Conservation (phyloP, 371 early-diverging fungal species). For the Haplosporangium sp. region DNA sequence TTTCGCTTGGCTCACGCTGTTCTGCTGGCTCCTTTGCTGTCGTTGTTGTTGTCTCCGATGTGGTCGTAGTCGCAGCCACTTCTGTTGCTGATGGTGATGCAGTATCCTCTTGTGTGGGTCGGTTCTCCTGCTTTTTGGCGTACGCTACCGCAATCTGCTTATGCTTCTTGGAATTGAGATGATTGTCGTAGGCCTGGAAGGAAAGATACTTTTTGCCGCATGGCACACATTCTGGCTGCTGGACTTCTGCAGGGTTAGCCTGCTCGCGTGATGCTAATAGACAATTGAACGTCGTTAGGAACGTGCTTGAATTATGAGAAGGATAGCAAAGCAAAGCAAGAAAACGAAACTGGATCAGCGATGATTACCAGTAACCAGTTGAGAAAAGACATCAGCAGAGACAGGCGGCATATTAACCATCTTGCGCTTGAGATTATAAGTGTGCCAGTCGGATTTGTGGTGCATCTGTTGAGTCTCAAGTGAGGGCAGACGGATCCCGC, state of each 20-base stretch:
- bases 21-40: constrained; percentile 18
- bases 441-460: constrained; percentile 83
- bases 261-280: constrained; percentile 44
- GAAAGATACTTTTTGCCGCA: constrained; percentile 65
- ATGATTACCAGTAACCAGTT: constrained; percentile 47
- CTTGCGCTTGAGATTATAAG: constrained; percentile 91
- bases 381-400: constrained; percentile 73
- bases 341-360: neutral
- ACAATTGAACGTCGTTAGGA: neutral
- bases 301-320: neutral
- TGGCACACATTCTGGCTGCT: constrained; percentile 53
- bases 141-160: constrained; percentile 55
- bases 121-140: constrained; percentile 38
- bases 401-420: constrained; percentile 86
- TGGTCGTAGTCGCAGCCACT: neutral
- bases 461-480: constrained; percentile 73
- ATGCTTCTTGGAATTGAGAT: constrained; percentile 71
- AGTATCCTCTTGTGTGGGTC: constrained; percentile 7
- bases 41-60: constrained; percentile 1
- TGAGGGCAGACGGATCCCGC: constrained; percentile 71
- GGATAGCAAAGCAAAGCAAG: neutral
- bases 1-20: constrained; percentile 37
- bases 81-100: constrained; percentile 2
- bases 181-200: constrained; percentile 71
- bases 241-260: constrained; percentile 36